Base-by-base conservation (phyloP, 176 grass and related monocot species). In the Musa itinerans region DNA sequence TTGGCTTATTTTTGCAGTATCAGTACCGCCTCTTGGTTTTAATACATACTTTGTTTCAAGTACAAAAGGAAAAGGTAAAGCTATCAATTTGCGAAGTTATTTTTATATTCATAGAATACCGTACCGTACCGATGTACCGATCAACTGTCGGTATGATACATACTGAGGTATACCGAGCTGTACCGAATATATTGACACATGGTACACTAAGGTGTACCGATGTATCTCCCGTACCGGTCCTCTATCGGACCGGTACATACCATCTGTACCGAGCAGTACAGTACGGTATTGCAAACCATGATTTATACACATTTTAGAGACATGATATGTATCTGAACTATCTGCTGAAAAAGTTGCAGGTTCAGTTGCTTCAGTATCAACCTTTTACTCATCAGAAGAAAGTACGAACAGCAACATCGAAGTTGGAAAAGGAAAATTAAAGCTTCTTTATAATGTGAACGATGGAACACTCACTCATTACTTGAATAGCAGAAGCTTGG, bases 1-100 rank as follows among this genome's bases (percentile, higher is more conserved):
- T 92, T 97, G 93, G 93, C 82, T 97, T 78, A 85, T 78, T 85
- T 97, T 97, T 79, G 71, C 87, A 24, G 93, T 85, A 68, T 92
- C 90, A 61, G 64, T 87, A 68, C 83, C 85, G 53, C 79, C 93
- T 69, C 87, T 97, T 85, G 90, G 93, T 85, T 97, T 97, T 17
- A 85, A 78, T 66, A 97, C 93, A 80, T 97, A 93, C 52, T 88
- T 97, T 83, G 77, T 97, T 13, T 88, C 87, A 75, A 92, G 70
- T 57, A 56, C 63, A 25, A 85, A 87, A 63, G 83, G 81, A 81
- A 85, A 86, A 93, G 93, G 93, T 97, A 24, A 64, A 64, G 3
- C 19, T 49, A 63, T 64, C 14, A 53, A 11, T 50, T 52, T 81
- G 13, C 7, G 67, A 16, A 80, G 83, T 69, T 43, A 64, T 79